Percentiles rank a stretch among this genome's conserved stretches.
Evolutionary conservation across 2,329 filamentous ascomycete genomes (phyloP).

Genomic region (Didymella glomerata): DNA sequence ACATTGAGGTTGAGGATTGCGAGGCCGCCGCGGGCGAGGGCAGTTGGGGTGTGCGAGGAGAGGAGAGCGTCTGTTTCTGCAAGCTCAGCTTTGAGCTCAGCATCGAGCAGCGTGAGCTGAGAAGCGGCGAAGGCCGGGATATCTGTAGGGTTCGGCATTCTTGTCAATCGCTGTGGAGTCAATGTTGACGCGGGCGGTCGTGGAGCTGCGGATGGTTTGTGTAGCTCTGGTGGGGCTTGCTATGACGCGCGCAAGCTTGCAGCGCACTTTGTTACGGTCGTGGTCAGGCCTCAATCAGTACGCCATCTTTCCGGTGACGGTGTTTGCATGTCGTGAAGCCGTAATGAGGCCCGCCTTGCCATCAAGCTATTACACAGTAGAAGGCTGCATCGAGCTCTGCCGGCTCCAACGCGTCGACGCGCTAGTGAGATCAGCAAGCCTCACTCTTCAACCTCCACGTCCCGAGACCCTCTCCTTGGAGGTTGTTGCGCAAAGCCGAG

Average conservation of each 20-base stretch:
- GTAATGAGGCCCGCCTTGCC: background rate
- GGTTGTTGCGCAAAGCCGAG: background rate
- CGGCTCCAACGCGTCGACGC: constrained; percentile 2
- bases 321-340: background rate
- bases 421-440: constrained; percentile 1
- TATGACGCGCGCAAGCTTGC: constrained; percentile 15
- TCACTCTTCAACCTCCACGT: background rate
- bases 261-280: background rate
- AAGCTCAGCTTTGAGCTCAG: constrained; percentile 76
- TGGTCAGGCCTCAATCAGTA: background rate
- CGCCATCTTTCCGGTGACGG: background rate
- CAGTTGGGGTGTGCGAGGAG: constrained; percentile 70
- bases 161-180: constrained; percentile 6
- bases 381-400: background rate
- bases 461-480: background rate
- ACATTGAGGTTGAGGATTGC: constrained; percentile 80
- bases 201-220: constrained; percentile 11
- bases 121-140: constrained; percentile 73
- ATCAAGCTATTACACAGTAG: background rate
- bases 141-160: constrained; percentile 54
- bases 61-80: constrained; percentile 74
- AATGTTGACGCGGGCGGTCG: constrained; percentile 5
- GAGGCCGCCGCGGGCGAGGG: constrained; percentile 78
- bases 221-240: constrained; percentile 18
- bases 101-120: constrained; percentile 74